Base-by-base conservation (phyloP, 2,329 filamentous ascomycete species). In the Stachybotrys elegans region DNA sequence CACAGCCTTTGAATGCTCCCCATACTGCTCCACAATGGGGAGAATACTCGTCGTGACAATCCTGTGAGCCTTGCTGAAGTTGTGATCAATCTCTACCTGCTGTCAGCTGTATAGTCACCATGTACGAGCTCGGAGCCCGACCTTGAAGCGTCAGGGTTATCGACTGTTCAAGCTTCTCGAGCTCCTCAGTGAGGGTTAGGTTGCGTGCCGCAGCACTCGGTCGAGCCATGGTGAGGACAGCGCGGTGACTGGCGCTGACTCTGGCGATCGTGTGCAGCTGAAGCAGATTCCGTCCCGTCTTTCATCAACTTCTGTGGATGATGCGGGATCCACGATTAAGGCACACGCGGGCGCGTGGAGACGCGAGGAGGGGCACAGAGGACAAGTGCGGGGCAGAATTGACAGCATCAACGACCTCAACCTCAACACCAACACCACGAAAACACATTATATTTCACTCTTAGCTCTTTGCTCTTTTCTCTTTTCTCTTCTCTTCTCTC, bases 81-180 rank as follows among this genome's bases (percentile, higher is more conserved):
- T 98, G 67, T 89, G 87, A 64, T 98, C 93, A 70, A 98, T 98
- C 73, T 98, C 93, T 94, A 57, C 23, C 22, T 16, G 12, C 21
- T 22, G 43, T 46, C 36, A 47, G 43, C 38, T 12, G 12, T 19
- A 44, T 23, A 20, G 13, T 19, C 6, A 12, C 14, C 22, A 21
- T 38, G 11, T 17, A 5, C 13, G 4, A 25, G 8, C n/a, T 19
- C 12, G 12, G n/a, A 9, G 17, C 52, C 56, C 47, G 64, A 86
- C 88, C 89, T 83, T 97, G 93, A 19, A 98, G 74, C 0, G 92
- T 97, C 32, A 97, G 75, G 0, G 93, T 98, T 56, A 98, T 97
- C 19, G 89, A 94, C 64, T 98, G 93, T 65, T 98, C 93, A 4
- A 98, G 73, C 65, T 86, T 91, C 69, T 98, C 93, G 43, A 98